These are phyloP conservation scores for Rhizoclosmatium sp. DNA, from an alignment of 192 early-diverging fungal genomes.

Conservation along the genomic window DNA sequence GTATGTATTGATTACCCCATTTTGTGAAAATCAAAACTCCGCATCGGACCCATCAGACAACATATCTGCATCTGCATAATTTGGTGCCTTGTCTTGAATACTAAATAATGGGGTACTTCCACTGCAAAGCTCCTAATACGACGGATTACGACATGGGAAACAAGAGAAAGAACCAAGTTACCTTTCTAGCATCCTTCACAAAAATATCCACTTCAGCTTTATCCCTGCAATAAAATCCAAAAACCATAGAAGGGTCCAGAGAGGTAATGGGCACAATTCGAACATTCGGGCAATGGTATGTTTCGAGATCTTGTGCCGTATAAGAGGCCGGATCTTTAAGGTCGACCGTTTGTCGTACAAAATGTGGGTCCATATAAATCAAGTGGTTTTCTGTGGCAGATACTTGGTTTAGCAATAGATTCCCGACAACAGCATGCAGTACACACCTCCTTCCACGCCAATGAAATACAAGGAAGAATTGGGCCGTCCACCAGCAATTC, in stretches of 20 bases:
- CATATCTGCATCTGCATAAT: constrained; percentile 66
- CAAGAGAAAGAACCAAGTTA: constrained; percentile 34
- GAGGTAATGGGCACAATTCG: constrained; percentile 76
- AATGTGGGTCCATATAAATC: constrained; percentile 94
- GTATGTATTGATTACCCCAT: no score
- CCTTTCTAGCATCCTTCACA: constrained; percentile 56
- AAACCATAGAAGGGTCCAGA: constrained; percentile 92
- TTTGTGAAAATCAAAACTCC: neutral
- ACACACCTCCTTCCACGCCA: constrained; percentile 75
- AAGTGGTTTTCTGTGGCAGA: constrained; percentile 68
- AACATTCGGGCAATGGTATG: constrained; percentile 83
- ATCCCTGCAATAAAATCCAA: constrained; percentile 85
- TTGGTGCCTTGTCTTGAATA: constrained; percentile 70
- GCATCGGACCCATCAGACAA: constrained; percentile 40
- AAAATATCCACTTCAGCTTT: constrained; percentile 67
- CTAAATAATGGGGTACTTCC: constrained; percentile 66
- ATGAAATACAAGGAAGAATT: constrained; percentile 95
- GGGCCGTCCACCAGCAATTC: constrained; percentile 97
- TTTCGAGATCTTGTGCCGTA: constrained; percentile 60
- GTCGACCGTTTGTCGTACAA: constrained; percentile 71
- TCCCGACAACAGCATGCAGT: neutral
- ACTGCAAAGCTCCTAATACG: constrained; percentile 45
- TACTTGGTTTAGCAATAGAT: neutral
- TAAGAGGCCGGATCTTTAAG: constrained; percentile 48
- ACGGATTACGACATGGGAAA: neutral